Percentiles rank a stretch among this genome's conserved stretches.
phyloP scores from a whole-genome alignment of 2,329 filamentous ascomycete genomes.

The Colletotrichum sp. region DNA sequence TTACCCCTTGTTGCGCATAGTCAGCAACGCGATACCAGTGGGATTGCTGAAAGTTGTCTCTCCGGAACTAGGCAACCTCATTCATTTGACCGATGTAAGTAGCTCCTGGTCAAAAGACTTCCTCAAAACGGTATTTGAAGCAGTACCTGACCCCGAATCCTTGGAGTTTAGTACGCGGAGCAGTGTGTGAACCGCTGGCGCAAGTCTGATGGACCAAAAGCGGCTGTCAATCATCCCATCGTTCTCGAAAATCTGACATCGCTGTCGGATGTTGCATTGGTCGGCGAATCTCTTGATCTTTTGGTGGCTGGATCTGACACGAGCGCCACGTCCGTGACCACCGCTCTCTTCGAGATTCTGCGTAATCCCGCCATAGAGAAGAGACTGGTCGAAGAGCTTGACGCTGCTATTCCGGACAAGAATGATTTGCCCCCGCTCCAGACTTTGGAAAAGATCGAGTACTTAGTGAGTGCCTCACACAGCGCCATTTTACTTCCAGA shows the following conservation, averaged over 20 bases:
- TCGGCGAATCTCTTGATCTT: neutral
- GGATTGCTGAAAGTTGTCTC: neutral
- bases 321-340: neutral
- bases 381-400: neutral
- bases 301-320: neutral
- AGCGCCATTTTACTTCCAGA: neutral
- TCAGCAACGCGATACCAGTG: neutral
- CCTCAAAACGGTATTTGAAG: neutral
- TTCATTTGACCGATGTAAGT: neutral
- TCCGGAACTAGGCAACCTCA: neutral
- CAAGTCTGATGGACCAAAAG: neutral
- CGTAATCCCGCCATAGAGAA: neutral
- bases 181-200: neutral
- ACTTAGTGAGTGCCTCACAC: neutral
- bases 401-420: neutral
- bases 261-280: neutral
- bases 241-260: neutral
- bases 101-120: neutral
- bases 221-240: neutral
- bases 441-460: neutral
- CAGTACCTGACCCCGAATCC: neutral
- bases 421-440: neutral
- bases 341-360: neutral
- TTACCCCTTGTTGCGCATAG: neutral
- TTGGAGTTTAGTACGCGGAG: neutral